Evolutionary conservation across 176 grass and related monocot species (phyloP).

Genomic region (Oropetium thomaeum): DNA sequence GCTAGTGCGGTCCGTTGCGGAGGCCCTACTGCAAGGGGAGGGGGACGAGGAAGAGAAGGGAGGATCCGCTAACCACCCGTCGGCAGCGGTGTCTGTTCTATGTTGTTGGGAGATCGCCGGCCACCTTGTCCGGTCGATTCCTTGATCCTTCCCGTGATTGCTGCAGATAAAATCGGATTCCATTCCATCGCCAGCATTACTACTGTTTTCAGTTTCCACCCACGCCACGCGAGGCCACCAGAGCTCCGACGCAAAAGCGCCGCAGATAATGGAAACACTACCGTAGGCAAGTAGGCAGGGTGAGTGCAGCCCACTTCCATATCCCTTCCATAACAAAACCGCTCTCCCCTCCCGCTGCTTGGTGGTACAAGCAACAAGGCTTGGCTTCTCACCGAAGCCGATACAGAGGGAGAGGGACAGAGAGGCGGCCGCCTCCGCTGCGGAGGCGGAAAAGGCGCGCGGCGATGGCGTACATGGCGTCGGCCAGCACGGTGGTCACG

Average conservation of each 20-base stretch:
- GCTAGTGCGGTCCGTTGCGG: too few relatives aligned
- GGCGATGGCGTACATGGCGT: slow-evolving; percentile 31
- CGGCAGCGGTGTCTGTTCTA: not conserved
- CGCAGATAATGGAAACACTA: too few relatives aligned
- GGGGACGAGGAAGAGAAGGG: too few relatives aligned
- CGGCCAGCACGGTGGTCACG: slow-evolving; percentile 51
- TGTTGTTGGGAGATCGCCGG: not conserved
- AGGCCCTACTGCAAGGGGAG: too few relatives aligned
- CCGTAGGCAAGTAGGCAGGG: not conserved
- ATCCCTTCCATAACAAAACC: not conserved
- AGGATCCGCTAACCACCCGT: too few relatives aligned
- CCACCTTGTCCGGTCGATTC: not conserved
- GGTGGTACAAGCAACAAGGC: not conserved
- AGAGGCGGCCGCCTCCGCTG: not conserved
- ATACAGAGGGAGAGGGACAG: too few relatives aligned
- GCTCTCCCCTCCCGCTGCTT: not conserved
- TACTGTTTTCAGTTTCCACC: not conserved
- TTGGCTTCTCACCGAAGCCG: not conserved
- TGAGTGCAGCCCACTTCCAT: not conserved
- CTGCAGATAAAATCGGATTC: not conserved
- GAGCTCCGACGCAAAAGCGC: too few relatives aligned
- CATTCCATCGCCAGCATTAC: not conserved
- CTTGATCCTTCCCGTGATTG: too few relatives aligned
- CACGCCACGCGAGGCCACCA: not conserved
- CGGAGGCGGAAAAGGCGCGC: not conserved